A percentile compares a stretch with the other conserved stretches of the same genome.
Conservation (phyloP, 2,329 filamentous ascomycete genomes). For the Ceratocystis cacaofunesta region DNA sequence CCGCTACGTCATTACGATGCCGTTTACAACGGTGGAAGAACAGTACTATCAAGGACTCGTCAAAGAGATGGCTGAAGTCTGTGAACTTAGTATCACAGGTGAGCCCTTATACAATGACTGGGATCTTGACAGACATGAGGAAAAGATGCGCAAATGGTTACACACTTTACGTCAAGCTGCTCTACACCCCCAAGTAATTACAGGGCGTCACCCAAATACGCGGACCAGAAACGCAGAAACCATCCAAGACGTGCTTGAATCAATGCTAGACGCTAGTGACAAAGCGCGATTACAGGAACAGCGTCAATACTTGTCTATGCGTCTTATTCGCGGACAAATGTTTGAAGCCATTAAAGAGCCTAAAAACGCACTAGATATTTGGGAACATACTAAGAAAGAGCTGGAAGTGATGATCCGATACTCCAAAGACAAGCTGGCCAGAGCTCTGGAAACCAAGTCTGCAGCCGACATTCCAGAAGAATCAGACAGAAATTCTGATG, state of each 20-base stretch:
- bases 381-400: not conserved
- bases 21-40: conserved; percentile 81
- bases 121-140: conserved; percentile 48
- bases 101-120: conserved; percentile 46
- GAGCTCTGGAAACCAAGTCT: not conserved
- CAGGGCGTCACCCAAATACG: conserved; percentile 29
- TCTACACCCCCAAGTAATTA: conserved; percentile 69
- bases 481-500: not conserved
- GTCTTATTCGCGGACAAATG: not conserved
- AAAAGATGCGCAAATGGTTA: conserved; percentile 67
- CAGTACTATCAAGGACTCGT: conserved; percentile 73
- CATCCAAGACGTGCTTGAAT: not conserved
- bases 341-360: not conserved
- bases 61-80: conserved; percentile 56
- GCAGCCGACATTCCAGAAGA: not conserved
- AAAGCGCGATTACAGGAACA: conserved; percentile 12
- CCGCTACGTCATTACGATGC: conserved; percentile 73
- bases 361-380: not conserved
- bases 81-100: conserved; percentile 50
- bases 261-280: not conserved
- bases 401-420: not conserved
- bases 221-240: not conserved
- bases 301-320: conserved; percentile 19
- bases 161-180: conserved; percentile 60
- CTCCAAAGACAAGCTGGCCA: not conserved